Base-by-base conservation (phyloP, 352 stramenopile genomes). In the Thraustochytrium striatum region DNA sequence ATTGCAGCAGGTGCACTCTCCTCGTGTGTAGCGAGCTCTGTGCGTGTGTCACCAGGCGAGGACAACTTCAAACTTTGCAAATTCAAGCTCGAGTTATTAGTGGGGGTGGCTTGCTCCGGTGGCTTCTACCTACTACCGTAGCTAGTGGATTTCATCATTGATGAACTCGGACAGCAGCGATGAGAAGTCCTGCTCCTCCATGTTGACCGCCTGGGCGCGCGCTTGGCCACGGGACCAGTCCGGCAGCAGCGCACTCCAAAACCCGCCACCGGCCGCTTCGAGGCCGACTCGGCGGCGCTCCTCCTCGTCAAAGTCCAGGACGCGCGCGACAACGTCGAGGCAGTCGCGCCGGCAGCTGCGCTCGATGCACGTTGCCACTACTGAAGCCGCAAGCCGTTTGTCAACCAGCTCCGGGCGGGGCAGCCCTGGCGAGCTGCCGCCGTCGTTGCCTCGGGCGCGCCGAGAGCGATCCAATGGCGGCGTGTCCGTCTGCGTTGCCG, bases 301-400 rank as follows among this genome's bases (percentile, higher is more conserved):
- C 21, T 75, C 65, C 16, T 75, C 65, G 36, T 72, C n/a, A 32
- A 75, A 75, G 25, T 75, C 65, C 13, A 75, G 65, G 21, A 75
- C 44, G 32, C 65, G 65, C 7, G 65, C 43, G 30, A 75, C 65
- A 3, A 75, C 52, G n/a, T 75, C 65, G 36, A 75, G 65, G 36
- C 65, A 75, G 50, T 75, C 65, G 5, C 52, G 39, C 7, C 65
- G 65, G 21, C 65, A 75, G 65, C 61, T 75, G 28, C 65, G 65
- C 50, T 75, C 65, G 39, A 75, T 75, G 36, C 65, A 75, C 35
- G 28, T 75, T n/a, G 52, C 65, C 25, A 75, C 65, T 0, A 75
- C 65, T 3, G 41, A 70, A 72, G 65, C 65, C 3, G 65, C 65
- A 25, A 75, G 65, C 44, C 52, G 43, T 43, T 75, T 75, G 30